phyloP scores from a whole-genome alignment of 345 rosid genomes.

The Orychophragmus violaceus region DNA sequence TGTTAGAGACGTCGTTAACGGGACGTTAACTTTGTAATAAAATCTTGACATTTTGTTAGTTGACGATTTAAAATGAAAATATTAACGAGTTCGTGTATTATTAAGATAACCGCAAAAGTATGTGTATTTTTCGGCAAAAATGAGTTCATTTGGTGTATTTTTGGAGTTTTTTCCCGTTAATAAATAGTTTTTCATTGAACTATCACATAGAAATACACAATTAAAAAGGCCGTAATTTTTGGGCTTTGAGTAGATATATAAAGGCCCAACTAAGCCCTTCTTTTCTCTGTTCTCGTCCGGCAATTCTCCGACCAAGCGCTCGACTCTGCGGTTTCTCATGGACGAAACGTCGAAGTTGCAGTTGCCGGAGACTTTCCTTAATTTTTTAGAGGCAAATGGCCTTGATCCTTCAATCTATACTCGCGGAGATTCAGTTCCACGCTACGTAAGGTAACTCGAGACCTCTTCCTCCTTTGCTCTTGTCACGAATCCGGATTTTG shows the following conservation, averaged over 20 bases:
- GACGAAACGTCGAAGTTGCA: slow-evolving; percentile 41
- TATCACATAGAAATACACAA: no score
- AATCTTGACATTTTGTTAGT: no score
- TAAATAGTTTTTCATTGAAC: no score
- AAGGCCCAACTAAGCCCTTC: not conserved
- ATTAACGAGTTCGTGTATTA: no score
- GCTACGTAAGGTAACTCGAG: slow-evolving; percentile 58
- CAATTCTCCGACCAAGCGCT: not conserved
- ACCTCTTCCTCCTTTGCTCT: not conserved
- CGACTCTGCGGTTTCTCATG: slow-evolving; percentile 23
- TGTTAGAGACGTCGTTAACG: no score
- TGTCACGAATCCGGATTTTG: not conserved
- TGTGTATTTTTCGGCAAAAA: no score
- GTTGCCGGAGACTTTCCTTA: slow-evolving; percentile 56
- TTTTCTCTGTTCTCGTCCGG: not conserved
- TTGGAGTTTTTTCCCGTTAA: no score
- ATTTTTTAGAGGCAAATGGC: slow-evolving; percentile 55
- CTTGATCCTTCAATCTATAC: slow-evolving; percentile 71
- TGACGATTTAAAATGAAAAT: no score
- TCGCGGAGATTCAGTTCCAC: slow-evolving; percentile 52
- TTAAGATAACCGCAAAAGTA: no score
- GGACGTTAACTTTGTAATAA: no score
- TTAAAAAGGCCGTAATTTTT: no score
- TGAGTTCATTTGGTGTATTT: no score
- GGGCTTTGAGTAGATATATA: slow-evolving; percentile 2